phyloP scores from a whole-genome alignment of 2,329 filamentous ascomycete genomes.

The Calonectria henricotiae region DNA sequence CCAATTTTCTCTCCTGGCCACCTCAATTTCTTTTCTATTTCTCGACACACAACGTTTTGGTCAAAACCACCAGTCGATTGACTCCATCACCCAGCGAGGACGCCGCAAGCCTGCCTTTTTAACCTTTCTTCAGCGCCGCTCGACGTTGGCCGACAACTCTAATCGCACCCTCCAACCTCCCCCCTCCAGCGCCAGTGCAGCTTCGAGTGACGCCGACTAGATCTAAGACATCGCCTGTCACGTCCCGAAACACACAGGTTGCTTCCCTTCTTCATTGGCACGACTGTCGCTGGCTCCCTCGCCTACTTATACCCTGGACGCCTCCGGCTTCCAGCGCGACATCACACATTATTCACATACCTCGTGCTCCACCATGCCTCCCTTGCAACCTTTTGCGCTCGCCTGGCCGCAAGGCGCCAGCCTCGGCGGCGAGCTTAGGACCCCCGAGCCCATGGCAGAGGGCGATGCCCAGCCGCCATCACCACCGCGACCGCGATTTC shows the following conservation, averaged over 20 bases:
- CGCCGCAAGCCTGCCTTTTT: background rate
- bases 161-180: conserved; percentile 32
- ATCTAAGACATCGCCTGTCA: conserved; percentile 50
- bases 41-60: background rate
- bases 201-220: conserved; percentile 37
- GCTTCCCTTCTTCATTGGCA: conserved; percentile 36
- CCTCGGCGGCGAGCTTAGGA: conserved; percentile 63
- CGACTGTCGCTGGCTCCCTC: conserved; percentile 33
- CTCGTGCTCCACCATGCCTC: conserved; percentile 60
- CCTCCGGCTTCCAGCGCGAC: conserved; percentile 35
- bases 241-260: conserved; percentile 47
- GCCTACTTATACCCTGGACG: conserved; percentile 42
- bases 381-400: conserved; percentile 64
- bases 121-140: conserved; percentile 21
- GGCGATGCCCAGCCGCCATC: conserved; percentile 62
- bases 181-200: conserved; percentile 18
- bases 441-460: conserved; percentile 67
- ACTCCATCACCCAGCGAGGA: background rate
- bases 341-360: conserved; percentile 46
- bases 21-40: conserved; percentile 5
- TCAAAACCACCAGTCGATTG: conserved; percentile 20
- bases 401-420: conserved; percentile 64
- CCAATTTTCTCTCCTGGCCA: conserved; percentile 1
- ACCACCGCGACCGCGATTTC: conserved; percentile 70
- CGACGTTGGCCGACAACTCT: conserved; percentile 34